Conservation (phyloP, 2,329 filamentous ascomycete genomes). For the Colletotrichum sp. region DNA sequence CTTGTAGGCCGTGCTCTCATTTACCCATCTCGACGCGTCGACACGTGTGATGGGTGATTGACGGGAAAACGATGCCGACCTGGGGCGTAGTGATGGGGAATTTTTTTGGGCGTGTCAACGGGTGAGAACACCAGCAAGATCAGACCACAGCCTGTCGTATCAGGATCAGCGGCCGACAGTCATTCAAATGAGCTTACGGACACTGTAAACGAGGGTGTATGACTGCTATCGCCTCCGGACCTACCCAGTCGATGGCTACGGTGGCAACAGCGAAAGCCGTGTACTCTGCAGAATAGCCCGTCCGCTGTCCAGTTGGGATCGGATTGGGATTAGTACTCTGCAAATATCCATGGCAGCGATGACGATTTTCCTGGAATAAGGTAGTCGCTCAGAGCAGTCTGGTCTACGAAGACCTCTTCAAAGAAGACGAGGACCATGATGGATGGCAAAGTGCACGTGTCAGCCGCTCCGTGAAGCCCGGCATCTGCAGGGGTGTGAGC, state of each 20-base stretch:
- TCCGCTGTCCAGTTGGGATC: neutral
- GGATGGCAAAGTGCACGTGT: conserved; percentile 1
- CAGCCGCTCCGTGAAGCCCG: conserved; percentile 4
- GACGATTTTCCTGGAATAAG: neutral
- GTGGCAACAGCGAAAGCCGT: neutral
- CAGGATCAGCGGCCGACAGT: neutral
- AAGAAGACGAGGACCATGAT: neutral
- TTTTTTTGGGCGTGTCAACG: neutral
- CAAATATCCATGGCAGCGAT: neutral
- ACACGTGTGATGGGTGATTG: neutral
- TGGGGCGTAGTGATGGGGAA: neutral
- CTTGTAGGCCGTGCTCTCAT: neutral
- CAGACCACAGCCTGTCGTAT: neutral
- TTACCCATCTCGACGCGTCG: neutral
- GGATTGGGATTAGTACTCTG: neutral
- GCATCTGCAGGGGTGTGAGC: conserved; percentile 16
- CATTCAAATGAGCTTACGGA: neutral
- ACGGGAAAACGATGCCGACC: conserved; percentile 1
- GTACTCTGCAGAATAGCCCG: neutral
- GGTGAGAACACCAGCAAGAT: neutral
- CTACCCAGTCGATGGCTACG: neutral
- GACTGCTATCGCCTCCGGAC: neutral
- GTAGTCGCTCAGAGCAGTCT: neutral
- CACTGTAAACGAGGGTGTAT: neutral
- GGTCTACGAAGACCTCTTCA: neutral